A percentile compares a stretch with the other conserved stretches of the same genome.
Evolutionary conservation across 768 basidiomycete genomes (phyloP).

Genomic region (Leucosporidium creatinivorum): DNA sequence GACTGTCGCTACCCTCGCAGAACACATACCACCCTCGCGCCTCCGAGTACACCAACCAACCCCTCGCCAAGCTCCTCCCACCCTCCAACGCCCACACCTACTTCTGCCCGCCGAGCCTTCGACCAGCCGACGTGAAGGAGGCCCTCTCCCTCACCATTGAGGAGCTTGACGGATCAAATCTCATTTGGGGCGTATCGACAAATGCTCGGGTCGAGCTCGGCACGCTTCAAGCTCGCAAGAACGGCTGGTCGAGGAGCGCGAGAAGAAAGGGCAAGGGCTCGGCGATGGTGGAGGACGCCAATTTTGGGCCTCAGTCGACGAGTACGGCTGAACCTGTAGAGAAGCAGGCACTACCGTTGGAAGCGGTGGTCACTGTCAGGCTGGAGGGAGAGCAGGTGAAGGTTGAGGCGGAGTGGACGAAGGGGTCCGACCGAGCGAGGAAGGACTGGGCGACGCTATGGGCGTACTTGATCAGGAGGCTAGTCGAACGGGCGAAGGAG

Average conservation of each 20-base stretch:
- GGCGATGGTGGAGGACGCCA: no score
- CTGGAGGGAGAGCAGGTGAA: not conserved
- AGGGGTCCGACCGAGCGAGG: not conserved
- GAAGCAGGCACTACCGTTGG: not conserved
- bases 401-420: not conserved
- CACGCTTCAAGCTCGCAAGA: not conserved
- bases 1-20: no score
- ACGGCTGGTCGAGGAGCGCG: not conserved
- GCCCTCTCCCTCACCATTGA: not conserved
- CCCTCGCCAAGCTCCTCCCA: constrained; percentile 3
- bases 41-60: no score
- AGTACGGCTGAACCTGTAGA: no score
- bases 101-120: not conserved
- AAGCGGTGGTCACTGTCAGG: not conserved
- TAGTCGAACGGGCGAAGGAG: not conserved
- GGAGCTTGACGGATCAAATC: not conserved
- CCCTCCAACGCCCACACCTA: not conserved
- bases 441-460: not conserved
- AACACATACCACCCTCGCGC: no score
- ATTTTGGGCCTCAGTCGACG: no score
- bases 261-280: not conserved
- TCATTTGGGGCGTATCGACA: no score
- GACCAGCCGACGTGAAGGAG: not conserved
- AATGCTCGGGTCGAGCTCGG: no score
- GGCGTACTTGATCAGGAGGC: not conserved